Conservation (phyloP, 352 stramenopile species). For the Pythium coloratum region DNA sequence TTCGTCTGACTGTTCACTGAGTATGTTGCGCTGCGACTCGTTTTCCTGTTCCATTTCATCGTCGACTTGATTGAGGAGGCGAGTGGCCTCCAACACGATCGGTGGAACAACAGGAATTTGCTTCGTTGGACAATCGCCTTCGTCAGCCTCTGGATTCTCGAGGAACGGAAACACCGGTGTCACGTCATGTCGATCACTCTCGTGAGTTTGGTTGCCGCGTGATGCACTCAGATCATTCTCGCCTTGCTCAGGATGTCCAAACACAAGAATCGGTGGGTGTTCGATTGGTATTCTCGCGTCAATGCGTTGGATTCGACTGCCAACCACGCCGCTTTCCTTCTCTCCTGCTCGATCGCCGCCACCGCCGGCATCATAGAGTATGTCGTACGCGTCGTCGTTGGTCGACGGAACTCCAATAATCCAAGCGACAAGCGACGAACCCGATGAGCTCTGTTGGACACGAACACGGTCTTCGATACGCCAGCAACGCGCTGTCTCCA, state of each 20-base stretch:
- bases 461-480: slow-evolving; percentile 14
- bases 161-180: slow-evolving; percentile 6
- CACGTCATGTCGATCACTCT: background rate
- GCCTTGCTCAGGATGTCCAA: background rate
- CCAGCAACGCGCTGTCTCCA: background rate
- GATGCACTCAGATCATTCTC: background rate
- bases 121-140: background rate
- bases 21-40: background rate
- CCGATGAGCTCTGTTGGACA: background rate
- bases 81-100: background rate
- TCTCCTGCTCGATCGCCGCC: background rate
- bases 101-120: background rate
- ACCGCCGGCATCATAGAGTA: slow-evolving; percentile 1
- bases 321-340: background rate
- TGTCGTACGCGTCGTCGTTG: background rate
- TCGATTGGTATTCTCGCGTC: background rate
- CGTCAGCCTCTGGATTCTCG: background rate
- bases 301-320: background rate
- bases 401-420: background rate
- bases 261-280: background rate
- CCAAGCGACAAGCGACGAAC: background rate
- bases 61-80: background rate
- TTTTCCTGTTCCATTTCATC: background rate
- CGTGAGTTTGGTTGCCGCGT: background rate
- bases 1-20: background rate